Evolutionary conservation across 441 rosid genomes (phyloP).

Genomic region (Mallotus japonicus): DNA sequence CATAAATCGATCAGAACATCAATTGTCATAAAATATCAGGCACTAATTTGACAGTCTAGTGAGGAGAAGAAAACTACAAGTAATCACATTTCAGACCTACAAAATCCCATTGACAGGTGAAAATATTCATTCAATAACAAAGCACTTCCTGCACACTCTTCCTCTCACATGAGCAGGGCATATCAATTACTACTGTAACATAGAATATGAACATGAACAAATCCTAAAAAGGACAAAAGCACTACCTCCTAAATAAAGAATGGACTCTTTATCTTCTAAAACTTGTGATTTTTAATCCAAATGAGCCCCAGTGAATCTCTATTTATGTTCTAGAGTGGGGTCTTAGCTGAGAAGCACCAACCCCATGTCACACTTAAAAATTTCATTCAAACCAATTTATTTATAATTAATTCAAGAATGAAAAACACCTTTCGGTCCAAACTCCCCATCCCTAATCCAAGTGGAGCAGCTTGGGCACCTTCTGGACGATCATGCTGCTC

Average conservation of each 20-base stretch:
- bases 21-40: neutral
- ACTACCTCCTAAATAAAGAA: neutral
- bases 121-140: neutral
- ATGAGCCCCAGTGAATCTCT: neutral
- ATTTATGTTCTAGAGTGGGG: neutral
- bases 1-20: too few species aligned
- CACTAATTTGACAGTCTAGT: neutral
- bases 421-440: conserved; percentile 74
- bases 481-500: conserved; percentile 39
- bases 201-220: neutral
- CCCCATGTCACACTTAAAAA: neutral
- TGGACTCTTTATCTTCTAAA: neutral
- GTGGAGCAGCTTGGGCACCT: conserved; percentile 51
- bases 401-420: neutral
- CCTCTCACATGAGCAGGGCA: neutral
- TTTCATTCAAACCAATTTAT: too few species aligned
- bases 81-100: conserved; percentile 1
- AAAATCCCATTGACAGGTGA: neutral
- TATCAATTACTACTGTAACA: neutral
- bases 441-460: conserved; percentile 84
- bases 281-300: neutral
- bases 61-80: neutral
- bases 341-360: neutral
- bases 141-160: too few species aligned
- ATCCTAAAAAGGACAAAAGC: neutral